phyloP scores from a whole-genome alignment of 225 moss, liverwort and hornwort species.

The Neckera pumila region DNA sequence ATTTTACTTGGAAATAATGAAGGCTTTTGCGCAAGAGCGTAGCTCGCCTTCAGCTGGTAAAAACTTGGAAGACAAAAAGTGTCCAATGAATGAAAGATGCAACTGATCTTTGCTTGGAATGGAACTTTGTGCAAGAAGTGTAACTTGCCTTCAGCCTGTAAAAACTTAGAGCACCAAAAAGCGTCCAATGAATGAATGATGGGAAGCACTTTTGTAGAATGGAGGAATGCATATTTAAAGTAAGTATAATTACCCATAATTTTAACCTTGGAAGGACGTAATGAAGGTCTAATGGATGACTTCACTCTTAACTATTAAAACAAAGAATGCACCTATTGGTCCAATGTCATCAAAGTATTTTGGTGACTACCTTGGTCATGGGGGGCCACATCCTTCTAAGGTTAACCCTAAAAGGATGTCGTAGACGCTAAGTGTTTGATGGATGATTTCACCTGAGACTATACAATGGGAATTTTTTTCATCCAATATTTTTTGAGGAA shows the following conservation, averaged over 20 bases:
- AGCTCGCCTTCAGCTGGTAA: too few species aligned
- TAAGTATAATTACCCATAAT: background rate
- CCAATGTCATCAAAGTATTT: background rate
- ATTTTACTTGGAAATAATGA: too few species aligned
- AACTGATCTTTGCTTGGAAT: too few species aligned
- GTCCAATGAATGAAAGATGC: too few species aligned
- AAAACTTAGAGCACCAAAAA: too few species aligned
- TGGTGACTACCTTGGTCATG: background rate
- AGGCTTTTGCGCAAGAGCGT: too few species aligned
- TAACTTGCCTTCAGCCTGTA: too few species aligned
- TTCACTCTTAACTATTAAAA: fast-evolving
- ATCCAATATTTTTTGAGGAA: too few species aligned
- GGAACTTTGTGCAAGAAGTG: too few species aligned
- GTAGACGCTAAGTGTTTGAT: fast-evolving
- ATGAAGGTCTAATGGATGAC: background rate
- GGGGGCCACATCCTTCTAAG: fast-evolving
- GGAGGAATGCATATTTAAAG: background rate
- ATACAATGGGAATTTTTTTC: too few species aligned
- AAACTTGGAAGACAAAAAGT: too few species aligned
- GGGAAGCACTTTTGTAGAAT: background rate
- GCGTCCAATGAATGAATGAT: too few species aligned
- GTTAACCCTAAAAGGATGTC: fast-evolving
- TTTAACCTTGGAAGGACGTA: fast-evolving
- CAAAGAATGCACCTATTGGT: background rate
- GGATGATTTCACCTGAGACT: background rate